Evolutionary conservation across 2,329 filamentous ascomycete species (phyloP).

Genomic region (Venturia oleaginea): DNA sequence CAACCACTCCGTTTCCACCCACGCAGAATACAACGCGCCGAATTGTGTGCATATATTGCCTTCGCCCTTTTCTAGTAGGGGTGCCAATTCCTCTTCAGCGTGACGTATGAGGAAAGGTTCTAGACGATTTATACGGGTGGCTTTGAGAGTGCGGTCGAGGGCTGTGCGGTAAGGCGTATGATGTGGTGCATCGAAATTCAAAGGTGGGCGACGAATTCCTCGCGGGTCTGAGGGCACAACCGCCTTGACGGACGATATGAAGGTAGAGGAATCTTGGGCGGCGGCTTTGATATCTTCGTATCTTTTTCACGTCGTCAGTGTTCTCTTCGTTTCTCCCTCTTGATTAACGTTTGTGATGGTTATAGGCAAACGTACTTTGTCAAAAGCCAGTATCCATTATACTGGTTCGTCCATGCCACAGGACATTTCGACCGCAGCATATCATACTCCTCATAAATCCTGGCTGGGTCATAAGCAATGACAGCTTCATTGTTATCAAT

Average conservation of each 20-base stretch:
- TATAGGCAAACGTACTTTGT: conserved; percentile 13
- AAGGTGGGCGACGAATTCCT: conserved; percentile 16
- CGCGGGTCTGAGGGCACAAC: conserved; percentile 17
- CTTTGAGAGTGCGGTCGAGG: conserved; percentile 16
- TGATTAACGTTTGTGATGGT: neutral
- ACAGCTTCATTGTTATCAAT: conserved; percentile 12
- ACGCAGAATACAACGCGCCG: conserved; percentile 15
- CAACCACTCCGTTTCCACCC: conserved; percentile 17
- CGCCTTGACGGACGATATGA: conserved; percentile 17
- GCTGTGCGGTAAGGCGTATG: conserved; percentile 16
- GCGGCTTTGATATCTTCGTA: conserved; percentile 16
- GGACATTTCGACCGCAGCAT: conserved; percentile 14
- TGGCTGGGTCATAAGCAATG: conserved; percentile 7
- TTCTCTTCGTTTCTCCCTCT: neutral
- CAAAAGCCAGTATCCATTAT: conserved; percentile 17
- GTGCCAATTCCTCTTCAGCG: conserved; percentile 13
- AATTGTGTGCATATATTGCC: conserved; percentile 16
- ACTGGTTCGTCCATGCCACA: conserved; percentile 14
- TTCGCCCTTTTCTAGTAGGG: conserved; percentile 10
- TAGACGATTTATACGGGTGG: conserved; percentile 14
- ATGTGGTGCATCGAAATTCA: conserved; percentile 15
- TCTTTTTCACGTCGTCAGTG: conserved; percentile 4
- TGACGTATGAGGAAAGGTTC: conserved; percentile 12
- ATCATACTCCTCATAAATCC: conserved; percentile 16
- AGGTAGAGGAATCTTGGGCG: conserved; percentile 15